These are phyloP conservation scores for Aspergillus candidus DNA, from an alignment of 2,329 filamentous ascomycete species.

Conservation along the genomic window DNA sequence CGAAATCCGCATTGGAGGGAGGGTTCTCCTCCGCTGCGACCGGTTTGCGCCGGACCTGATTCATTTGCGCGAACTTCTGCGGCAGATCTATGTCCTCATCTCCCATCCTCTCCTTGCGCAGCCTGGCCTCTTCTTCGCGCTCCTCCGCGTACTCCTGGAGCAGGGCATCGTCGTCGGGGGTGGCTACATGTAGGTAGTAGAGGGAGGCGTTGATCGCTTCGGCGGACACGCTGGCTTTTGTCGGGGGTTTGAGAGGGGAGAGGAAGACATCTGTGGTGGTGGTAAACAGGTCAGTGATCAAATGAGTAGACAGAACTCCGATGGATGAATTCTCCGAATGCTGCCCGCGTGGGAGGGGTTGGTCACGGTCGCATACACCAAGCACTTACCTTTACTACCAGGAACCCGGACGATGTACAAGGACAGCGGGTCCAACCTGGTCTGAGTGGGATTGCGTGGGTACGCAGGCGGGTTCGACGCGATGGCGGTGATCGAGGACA, in stretches of 20 bases:
- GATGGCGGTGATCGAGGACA: constrained; percentile 71
- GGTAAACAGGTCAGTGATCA: constrained; percentile 8
- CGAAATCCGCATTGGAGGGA: neutral
- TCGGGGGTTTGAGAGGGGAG: constrained; percentile 79
- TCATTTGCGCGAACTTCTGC: constrained; percentile 29
- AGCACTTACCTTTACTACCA: constrained; percentile 67
- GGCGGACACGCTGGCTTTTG: constrained; percentile 74
- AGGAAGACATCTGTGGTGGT: constrained; percentile 72
- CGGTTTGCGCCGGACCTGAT: constrained; percentile 36
- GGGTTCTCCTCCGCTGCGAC: constrained; percentile 11
- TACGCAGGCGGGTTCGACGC: constrained; percentile 84
- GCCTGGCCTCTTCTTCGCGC: constrained; percentile 23
- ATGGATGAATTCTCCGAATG: constrained; percentile 1
- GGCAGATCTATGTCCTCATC: constrained; percentile 15
- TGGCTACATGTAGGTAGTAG: constrained; percentile 82
- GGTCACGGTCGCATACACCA: neutral
- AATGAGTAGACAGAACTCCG: neutral
- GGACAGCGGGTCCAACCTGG: constrained; percentile 63
- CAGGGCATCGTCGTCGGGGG: constrained; percentile 50
- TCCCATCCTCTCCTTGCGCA: constrained; percentile 20
- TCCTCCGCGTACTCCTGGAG: constrained; percentile 36
- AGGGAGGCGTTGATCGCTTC: constrained; percentile 82
- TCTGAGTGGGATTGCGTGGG: constrained; percentile 67
- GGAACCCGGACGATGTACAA: constrained; percentile 93
- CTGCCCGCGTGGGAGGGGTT: constrained; percentile 6